Evolutionary conservation across 1,284 basidiomycete genomes (phyloP).

Genomic region (Cystobasidium sp.): DNA sequence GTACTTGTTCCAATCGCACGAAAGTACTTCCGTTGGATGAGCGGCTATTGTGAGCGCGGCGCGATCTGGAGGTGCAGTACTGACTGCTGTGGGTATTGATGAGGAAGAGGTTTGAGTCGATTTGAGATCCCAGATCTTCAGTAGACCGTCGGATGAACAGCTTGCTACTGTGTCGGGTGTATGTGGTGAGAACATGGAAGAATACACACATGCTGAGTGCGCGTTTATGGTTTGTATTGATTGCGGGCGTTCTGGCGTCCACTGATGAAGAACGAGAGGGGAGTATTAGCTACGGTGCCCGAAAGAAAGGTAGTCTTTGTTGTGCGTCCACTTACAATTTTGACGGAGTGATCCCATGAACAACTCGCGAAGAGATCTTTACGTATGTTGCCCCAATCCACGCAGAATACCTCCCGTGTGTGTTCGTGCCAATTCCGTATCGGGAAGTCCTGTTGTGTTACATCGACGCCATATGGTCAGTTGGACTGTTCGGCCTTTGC

Average conservation of each 20-base stretch:
- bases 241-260: constrained; percentile 78
- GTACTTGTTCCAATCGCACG: constrained; percentile 93
- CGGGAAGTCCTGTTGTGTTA: constrained; percentile 71
- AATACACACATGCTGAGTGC: constrained; percentile 82
- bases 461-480: not conserved
- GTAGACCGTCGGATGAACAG: constrained; percentile 80
- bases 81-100: constrained; percentile 44
- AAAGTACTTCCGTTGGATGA: constrained; percentile 61
- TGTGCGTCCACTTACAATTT: constrained; percentile 67
- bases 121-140: constrained; percentile 76
- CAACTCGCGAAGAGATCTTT: constrained; percentile 87
- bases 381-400: constrained; percentile 95
- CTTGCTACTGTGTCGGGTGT: constrained; percentile 78
- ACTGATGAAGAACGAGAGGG: constrained; percentile 62
- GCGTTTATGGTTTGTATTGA: constrained; percentile 81
- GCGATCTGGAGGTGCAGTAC: constrained; percentile 34
- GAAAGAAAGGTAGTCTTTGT: no score
- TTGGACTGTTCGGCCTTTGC: not conserved
- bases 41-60: constrained; percentile 49
- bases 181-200: constrained; percentile 88
- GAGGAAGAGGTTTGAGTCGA: constrained; percentile 24
- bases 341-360: constrained; percentile 90
- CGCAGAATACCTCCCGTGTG: constrained; percentile 85
- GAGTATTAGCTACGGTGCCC: not conserved
- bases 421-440: constrained; percentile 94